phyloP scores from a whole-genome alignment of 306 rosid genomes.

The Cucurbita maxima region DNA sequence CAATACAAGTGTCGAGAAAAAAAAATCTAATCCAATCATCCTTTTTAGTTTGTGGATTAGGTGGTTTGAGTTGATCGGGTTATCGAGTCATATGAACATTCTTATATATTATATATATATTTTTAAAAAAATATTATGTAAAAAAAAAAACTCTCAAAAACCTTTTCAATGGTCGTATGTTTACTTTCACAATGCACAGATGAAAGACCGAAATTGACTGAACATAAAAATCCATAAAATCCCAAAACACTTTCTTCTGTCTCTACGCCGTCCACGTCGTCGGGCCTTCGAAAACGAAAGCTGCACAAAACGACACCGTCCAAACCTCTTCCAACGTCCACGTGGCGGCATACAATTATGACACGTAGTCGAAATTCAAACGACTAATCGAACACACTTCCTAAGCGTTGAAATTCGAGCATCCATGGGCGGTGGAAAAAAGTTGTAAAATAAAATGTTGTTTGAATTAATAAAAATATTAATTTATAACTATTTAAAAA shows the following conservation, averaged over 20 bases:
- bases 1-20: too few relatives aligned
- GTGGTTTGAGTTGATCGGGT: too few relatives aligned
- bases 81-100: too few relatives aligned
- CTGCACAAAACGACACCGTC: slow-evolving; percentile 20
- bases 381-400: background rate
- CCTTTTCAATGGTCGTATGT: background rate
- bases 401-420: background rate
- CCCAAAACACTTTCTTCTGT: background rate
- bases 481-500: too few relatives aligned
- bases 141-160: too few relatives aligned
- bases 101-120: too few relatives aligned
- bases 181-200: background rate
- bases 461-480: too few relatives aligned
- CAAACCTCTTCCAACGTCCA: slow-evolving; percentile 13
- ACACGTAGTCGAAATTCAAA: background rate
- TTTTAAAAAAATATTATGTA: too few relatives aligned
- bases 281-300: background rate
- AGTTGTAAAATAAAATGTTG: background rate
- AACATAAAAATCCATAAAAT: background rate
- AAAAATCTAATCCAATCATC: too few relatives aligned
- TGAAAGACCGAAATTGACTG: slow-evolving; percentile 11
- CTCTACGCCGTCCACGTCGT: background rate
- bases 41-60: too few relatives aligned
- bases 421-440: background rate
- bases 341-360: slow-evolving; percentile 2